Evolutionary conservation across 257 asterid species (phyloP), one percentile per base, ranked within the genome.

Genomic region (Echium plantagineum): DNA sequence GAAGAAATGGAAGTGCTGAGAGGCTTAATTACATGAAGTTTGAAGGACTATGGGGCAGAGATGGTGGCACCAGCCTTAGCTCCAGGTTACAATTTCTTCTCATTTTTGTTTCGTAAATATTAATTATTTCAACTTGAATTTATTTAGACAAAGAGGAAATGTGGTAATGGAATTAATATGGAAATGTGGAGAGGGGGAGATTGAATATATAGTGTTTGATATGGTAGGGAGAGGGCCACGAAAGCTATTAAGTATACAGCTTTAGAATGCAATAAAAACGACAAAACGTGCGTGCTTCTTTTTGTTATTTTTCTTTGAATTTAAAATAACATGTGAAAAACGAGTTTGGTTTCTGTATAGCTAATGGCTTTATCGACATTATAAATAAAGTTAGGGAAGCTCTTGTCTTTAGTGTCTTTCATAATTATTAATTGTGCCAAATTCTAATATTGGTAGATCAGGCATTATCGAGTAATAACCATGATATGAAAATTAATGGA

Each of bases 41-140:
- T n/a, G n/a, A n/a, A n/a, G n/a, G n/a, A n/a, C n/a, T n/a, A n/a
- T n/a, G n/a, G 19, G 55, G 66, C 22, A 62, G 71, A 5, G 83
- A n/a, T 38, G 83, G 83, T 7, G 83, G 60, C 1, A 71, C 71
- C 22, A 78, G 84, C 17, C 66, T 58, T 3, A 78, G 81, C 67
- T 81, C 87, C 78, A 78, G 63, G 58, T 81, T 81, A 61, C 87
- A 81, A 72, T 80, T 77, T 69, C 86, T 72, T 32, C 67, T 74
- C 83, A 77, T 80, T 64, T n/a, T 30, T 26, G 18, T 60, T 52
- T 10, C 22, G 5, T 42, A 42, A 42, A 42, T 42, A 42, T n/a
- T n/a, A 9, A 38, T 38, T 38, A n/a, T n/a, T n/a, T n/a, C n/a
- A n/a, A n/a, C n/a, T n/a, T n/a, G n/a, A n/a, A n/a, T n/a, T 38